Evolutionary conservation across 208 protist genomes (phyloP).

Genomic region (Trypanosoma avium): DNA sequence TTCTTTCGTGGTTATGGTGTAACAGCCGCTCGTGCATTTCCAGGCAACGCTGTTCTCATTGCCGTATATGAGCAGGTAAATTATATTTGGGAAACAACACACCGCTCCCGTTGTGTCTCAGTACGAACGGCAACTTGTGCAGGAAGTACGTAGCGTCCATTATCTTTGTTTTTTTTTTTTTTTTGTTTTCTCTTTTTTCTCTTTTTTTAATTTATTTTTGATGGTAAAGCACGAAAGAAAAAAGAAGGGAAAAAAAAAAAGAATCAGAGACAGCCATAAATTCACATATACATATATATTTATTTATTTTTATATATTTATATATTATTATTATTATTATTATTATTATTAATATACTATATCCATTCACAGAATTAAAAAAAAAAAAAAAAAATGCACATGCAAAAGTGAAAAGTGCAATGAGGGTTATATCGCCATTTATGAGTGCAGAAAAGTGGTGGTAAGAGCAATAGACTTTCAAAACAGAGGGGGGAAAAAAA

Average conservation of each 20-base stretch:
- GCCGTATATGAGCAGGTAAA: constrained; percentile 89
- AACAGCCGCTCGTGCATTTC: constrained; percentile 89
- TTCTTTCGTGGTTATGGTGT: constrained; percentile 86
- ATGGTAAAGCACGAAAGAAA: no score
- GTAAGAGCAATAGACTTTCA: neutral
- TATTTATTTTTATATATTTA: neutral
- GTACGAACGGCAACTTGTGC: constrained; percentile 11
- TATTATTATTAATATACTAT: constrained; percentile 8
- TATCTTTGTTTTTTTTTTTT: neutral
- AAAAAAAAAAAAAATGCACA: neutral
- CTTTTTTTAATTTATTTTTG: no score
- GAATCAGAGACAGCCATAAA: no score
- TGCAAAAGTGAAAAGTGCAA: neutral
- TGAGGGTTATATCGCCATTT: neutral
- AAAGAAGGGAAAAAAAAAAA: no score
- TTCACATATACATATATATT: no score
- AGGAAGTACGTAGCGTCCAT: constrained; percentile 10
- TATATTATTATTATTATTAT: no score
- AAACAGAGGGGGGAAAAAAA: constrained; percentile 1
- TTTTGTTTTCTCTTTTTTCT: neutral
- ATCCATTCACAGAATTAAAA: neutral
- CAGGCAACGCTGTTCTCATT: constrained; percentile 89
- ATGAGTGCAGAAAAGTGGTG: neutral
- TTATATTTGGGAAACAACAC: constrained; percentile 44
- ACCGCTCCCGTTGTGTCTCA: constrained; percentile 7